These are phyloP conservation scores for Abelmoschus esculentus DNA, from an alignment of 345 rosid species.

Conservation along the genomic window DNA sequence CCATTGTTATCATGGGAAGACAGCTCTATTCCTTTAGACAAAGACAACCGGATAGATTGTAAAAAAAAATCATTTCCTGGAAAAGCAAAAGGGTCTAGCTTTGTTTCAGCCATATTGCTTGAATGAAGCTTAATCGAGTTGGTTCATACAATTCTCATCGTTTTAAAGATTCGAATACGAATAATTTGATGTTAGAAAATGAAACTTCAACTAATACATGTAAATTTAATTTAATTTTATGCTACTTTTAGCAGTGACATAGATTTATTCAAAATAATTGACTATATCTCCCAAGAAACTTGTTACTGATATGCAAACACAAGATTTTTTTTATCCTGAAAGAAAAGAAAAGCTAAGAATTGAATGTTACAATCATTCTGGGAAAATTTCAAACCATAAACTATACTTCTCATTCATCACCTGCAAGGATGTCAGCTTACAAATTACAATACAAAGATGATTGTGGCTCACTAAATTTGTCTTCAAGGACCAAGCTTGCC, in stretches of 20 bases:
- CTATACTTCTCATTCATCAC: neutral
- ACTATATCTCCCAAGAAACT: too few species aligned
- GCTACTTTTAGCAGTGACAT: too few species aligned
- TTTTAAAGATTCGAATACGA: neutral
- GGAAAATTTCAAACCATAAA: conserved; percentile 18
- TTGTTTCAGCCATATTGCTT: neutral
- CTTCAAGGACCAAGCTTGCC: conserved; percentile 15
- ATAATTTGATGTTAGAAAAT: neutral
- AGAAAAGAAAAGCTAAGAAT: neutral
- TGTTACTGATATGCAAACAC: neutral
- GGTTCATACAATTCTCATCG: neutral
- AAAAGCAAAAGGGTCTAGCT: neutral
- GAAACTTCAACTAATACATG: neutral
- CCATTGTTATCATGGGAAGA: too few species aligned
- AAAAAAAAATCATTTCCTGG: neutral
- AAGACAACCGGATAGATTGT: too few species aligned
- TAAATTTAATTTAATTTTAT: too few species aligned
- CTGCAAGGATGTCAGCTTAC: conserved; percentile 25
- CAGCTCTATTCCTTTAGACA: neutral
- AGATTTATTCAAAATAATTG: too few species aligned
- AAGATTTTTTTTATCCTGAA: neutral
- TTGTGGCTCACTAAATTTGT: conserved; percentile 14
- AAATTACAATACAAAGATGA: too few species aligned
- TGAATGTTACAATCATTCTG: neutral
- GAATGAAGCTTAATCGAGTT: neutral